A percentile compares a stretch with the other conserved stretches of the same genome.
Evolutionary conservation across 768 basidiomycete species (phyloP).

Genomic region (Postia placenta): DNA sequence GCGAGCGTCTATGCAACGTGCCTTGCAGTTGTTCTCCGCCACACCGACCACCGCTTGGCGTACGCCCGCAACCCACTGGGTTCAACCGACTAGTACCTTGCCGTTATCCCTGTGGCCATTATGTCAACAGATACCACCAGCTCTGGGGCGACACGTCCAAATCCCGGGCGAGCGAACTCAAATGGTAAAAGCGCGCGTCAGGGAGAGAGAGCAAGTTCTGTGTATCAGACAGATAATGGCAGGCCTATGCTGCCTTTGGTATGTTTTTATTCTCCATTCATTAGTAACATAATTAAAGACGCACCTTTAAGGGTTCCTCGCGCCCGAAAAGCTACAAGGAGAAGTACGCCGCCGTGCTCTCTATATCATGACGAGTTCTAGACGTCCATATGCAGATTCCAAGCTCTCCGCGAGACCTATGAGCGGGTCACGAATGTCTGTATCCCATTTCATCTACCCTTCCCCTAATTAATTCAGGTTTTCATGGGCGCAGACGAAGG

Average conservation of each 20-base stretch:
- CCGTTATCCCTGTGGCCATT: too few relatives aligned
- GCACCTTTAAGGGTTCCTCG: neutral
- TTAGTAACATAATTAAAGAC: neutral
- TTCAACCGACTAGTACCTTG: too few relatives aligned
- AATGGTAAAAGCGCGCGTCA: neutral
- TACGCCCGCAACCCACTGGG: too few relatives aligned
- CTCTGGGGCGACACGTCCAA: neutral
- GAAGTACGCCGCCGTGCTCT: constrained; percentile 9
- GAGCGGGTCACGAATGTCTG: constrained; percentile 14
- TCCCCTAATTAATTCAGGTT: neutral
- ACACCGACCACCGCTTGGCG: neutral
- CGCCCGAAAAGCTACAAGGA: constrained; percentile 17
- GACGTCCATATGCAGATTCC: constrained; percentile 10
- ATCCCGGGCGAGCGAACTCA: neutral
- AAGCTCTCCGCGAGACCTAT: constrained; percentile 16
- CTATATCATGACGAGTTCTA: neutral
- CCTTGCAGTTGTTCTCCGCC: neutral
- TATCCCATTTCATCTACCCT: neutral
- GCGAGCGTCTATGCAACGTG: neutral
- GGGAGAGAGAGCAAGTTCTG: neutral
- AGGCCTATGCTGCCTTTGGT: neutral
- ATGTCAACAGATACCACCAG: neutral
- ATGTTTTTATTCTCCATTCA: neutral
- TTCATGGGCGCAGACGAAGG: constrained; percentile 12
- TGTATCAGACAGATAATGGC: neutral